These are phyloP conservation scores for Chrysanthemum lavandulifolium DNA, from an alignment of 129 eudicot genomes.

Conservation along the genomic window DNA sequence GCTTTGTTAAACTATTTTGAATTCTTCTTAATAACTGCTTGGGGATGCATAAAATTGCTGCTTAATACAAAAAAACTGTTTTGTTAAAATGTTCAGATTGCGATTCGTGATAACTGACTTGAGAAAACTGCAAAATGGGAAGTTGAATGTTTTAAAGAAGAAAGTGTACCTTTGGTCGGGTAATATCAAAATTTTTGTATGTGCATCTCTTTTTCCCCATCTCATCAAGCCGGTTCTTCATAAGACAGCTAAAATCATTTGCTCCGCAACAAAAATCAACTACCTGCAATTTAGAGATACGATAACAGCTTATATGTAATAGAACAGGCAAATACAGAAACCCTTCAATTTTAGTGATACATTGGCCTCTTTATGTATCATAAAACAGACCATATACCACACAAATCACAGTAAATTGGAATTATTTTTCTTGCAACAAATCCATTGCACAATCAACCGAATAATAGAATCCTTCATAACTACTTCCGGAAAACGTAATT, in stretches of 20 bases:
- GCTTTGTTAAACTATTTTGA: too few species aligned
- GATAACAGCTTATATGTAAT: slow-evolving; percentile 7
- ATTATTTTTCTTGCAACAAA: not conserved
- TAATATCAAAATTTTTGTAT: slow-evolving; percentile 72
- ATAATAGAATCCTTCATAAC: not conserved
- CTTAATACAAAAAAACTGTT: too few species aligned
- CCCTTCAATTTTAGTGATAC: not conserved
- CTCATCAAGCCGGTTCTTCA: slow-evolving; percentile 70
- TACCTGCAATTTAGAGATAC: slow-evolving; percentile 42
- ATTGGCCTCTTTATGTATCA: not conserved
- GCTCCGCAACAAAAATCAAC: slow-evolving; percentile 97
- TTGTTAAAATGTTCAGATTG: too few species aligned
- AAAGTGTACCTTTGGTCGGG: slow-evolving; percentile 59
- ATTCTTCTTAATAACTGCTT: too few species aligned
- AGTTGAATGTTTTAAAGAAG: not conserved
- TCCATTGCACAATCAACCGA: not conserved
- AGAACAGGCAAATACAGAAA: slow-evolving; percentile 6
- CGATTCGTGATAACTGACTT: too few species aligned
- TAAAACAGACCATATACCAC: slow-evolving; percentile 5
- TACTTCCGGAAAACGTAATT: too few species aligned
- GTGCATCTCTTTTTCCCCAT: slow-evolving; percentile 61
- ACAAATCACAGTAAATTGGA: not conserved
- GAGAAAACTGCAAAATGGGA: too few species aligned
- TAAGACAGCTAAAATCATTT: slow-evolving; percentile 82
- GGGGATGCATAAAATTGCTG: too few species aligned